Conservation (phyloP, 2,329 filamentous ascomycete species). For the Incumbomyces delicatus region DNA sequence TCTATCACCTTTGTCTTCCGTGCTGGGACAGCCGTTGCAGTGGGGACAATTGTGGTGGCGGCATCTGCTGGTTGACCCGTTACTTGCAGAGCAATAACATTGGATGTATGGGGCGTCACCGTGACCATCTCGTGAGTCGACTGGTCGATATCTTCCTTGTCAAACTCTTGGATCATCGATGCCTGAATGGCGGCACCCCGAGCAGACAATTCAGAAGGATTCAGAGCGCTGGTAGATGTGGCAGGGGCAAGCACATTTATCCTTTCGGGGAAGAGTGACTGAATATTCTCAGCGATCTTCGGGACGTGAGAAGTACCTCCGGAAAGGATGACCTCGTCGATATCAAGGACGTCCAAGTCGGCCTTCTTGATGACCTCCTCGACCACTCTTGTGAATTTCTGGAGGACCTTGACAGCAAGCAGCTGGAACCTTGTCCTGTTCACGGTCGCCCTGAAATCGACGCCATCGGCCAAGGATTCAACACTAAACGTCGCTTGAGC, state of each 20-base stretch:
- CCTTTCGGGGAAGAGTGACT: constrained; percentile 67
- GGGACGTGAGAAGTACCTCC: constrained; percentile 91
- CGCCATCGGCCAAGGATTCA: constrained; percentile 77
- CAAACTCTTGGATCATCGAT: constrained; percentile 87
- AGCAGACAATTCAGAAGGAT: constrained; percentile 82
- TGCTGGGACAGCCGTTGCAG: constrained; percentile 83
- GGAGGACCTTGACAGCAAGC: constrained; percentile 74
- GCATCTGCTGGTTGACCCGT: constrained; percentile 29
- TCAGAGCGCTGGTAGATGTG: constrained; percentile 67
- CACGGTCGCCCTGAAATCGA: constrained; percentile 84
- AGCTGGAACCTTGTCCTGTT: constrained; percentile 92
- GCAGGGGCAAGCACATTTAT: constrained; percentile 75
- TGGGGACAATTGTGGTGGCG: constrained; percentile 72
- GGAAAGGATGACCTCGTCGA: constrained; percentile 88
- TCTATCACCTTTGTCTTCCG: constrained; percentile 72
- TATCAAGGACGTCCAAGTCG: constrained; percentile 78
- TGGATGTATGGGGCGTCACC: constrained; percentile 78
- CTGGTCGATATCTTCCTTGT: constrained; percentile 86
- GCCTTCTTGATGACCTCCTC: constrained; percentile 85
- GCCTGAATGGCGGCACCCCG: constrained; percentile 93
- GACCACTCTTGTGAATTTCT: constrained; percentile 76
- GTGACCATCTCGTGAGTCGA: constrained; percentile 92
- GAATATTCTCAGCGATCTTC: constrained; percentile 74
- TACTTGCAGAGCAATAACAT: constrained; percentile 66
- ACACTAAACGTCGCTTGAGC: constrained; percentile 85